Conservation (phyloP, 1,284 basidiomycete species). For the Prillingera fragicola region DNA sequence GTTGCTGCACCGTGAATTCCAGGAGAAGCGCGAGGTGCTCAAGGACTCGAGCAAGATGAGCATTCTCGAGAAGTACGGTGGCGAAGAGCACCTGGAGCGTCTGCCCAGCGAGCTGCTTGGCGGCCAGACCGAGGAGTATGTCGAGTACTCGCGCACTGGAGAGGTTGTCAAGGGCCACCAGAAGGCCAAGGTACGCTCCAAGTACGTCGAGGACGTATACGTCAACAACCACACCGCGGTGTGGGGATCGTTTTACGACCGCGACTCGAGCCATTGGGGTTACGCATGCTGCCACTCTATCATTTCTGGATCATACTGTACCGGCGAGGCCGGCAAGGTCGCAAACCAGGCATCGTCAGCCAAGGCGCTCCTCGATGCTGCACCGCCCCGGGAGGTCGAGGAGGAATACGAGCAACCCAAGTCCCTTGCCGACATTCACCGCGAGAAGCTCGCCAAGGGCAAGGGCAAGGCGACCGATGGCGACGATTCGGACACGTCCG, state of each 20-base stretch:
- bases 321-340: conserved; percentile 78
- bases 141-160: conserved; percentile 91
- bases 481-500: no score
- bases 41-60: conserved; percentile 80
- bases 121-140: conserved; percentile 91
- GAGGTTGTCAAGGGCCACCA: conserved; percentile 89
- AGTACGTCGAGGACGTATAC: conserved; percentile 93
- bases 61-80: conserved; percentile 86
- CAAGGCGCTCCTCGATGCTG: conserved; percentile 57
- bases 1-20: conserved; percentile 82
- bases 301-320: conserved; percentile 85
- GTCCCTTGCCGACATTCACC: conserved; percentile 43
- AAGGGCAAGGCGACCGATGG: conserved; percentile 11
- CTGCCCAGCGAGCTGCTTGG: conserved; percentile 76
- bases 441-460: conserved; percentile 32
- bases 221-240: conserved; percentile 88
- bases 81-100: conserved; percentile 79
- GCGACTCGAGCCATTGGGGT: conserved; percentile 71
- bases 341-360: conserved; percentile 68
- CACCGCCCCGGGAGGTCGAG: conserved; percentile 37
- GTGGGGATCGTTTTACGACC: conserved; percentile 94
- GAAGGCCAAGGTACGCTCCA: conserved; percentile 72
- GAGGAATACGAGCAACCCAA: conserved; percentile 27
- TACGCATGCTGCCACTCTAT: conserved; percentile 89
- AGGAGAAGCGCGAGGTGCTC: conserved; percentile 83